Evolutionary conservation across 108 stramenopile genomes (phyloP).

Genomic region (Skeletonema menzelii): DNA sequence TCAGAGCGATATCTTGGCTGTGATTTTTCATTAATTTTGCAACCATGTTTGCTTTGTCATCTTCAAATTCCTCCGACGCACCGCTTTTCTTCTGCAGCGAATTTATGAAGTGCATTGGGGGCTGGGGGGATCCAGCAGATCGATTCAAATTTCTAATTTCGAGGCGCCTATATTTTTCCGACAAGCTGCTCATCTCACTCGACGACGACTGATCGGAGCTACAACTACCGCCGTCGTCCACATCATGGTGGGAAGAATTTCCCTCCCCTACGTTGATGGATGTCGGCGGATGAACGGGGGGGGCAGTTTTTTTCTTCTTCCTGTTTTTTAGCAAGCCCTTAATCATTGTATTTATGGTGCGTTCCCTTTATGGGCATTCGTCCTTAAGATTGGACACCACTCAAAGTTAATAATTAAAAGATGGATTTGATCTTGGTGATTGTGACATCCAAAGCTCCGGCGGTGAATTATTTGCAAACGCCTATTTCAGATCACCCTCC

Average conservation of each 20-base stretch:
- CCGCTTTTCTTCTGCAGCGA: background rate
- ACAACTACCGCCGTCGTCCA: background rate
- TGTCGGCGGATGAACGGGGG: background rate
- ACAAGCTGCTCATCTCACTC: background rate
- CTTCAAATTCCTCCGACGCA: conserved; percentile 11
- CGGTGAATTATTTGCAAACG: no score
- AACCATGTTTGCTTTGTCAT: conserved; percentile 24
- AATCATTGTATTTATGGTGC: background rate
- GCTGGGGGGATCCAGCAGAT: background rate
- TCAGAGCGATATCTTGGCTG: conserved; percentile 3
- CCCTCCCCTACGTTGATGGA: background rate
- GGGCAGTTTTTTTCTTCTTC: background rate
- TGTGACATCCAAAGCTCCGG: no score
- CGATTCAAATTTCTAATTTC: background rate
- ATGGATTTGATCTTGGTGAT: no score
- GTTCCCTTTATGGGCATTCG: background rate
- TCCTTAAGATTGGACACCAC: no score
- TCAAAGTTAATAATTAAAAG: no score
- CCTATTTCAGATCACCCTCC: no score
- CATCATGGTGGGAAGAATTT: background rate
- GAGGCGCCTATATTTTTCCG: background rate
- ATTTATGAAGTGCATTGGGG: background rate
- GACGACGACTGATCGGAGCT: background rate
- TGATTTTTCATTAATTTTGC: conserved; percentile 27
- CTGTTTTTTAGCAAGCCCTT: background rate